Evolutionary conservation across 371 early-diverging fungal species (phyloP).

Genomic region (Saksenaea vasiformis): DNA sequence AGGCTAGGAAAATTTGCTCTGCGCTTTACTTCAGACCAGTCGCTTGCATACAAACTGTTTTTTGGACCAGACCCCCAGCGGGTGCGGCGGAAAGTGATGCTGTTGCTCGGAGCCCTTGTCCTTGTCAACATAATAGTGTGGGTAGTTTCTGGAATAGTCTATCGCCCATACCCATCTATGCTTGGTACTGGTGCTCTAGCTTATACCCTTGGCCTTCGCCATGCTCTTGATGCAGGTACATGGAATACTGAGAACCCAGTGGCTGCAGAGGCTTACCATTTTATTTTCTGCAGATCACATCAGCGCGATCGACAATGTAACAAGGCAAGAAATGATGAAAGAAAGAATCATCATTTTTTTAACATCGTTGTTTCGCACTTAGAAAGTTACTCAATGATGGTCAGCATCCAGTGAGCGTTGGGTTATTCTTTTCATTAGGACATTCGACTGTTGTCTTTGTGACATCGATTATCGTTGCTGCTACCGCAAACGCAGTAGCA

Average conservation of each 20-base stretch:
- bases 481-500: conserved; percentile 52
- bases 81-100: conserved; percentile 33
- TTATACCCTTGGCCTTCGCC: conserved; percentile 67
- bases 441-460: conserved; percentile 69
- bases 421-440: conserved; percentile 69
- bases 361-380: not conserved
- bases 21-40: conserved; percentile 23
- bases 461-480: conserved; percentile 55
- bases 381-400: conserved; percentile 55
- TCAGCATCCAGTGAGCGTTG: conserved; percentile 58
- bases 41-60: conserved; percentile 34
- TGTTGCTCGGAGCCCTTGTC: conserved; percentile 27
- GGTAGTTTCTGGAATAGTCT: conserved; percentile 40
- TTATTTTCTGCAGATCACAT: conserved; percentile 54
- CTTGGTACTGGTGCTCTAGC: conserved; percentile 58
- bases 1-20: conserved; percentile 20
- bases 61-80: conserved; percentile 42
- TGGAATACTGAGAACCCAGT: not conserved
- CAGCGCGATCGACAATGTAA: conserved; percentile 77
- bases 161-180: conserved; percentile 43
- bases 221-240: conserved; percentile 69
- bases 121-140: conserved; percentile 46
- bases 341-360: not conserved
- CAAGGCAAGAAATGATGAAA: conserved; percentile 13
- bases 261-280: not conserved